Evolutionary conservation across 75 land plant genomes (phyloP), one percentile per base, ranked within the genome.

Genomic region (Pinus albicaulis): DNA sequence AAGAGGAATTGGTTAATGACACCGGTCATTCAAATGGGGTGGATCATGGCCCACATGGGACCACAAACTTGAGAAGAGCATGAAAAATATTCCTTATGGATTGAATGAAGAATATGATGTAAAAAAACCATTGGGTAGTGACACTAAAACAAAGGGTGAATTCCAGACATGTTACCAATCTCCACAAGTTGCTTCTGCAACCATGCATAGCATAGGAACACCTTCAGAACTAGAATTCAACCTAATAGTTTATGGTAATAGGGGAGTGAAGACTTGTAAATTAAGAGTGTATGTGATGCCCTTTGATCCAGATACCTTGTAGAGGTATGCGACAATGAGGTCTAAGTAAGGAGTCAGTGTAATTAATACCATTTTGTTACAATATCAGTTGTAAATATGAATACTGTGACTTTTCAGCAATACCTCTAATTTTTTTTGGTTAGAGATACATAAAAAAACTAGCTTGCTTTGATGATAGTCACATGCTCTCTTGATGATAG

Each of bases 11-110:
- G 59, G 78, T 77, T 6, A 85, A 87, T 76, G 65, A 90, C 23
- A 93, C 93, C 72, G 95, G 98, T 36, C 71, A 85, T 64, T 81
- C 92, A 28, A 91, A 95, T 81, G 90, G 91, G 3, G 12, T 71
- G 56, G 24, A 10, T n/a, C 73, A 71, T 52, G 4, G 26, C 56
- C 26, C 52, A 5, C 55, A 19, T 71, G 56, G 23, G 25, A 71
- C 53, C 57, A 77, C n/a, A n/a, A n/a, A n/a, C 89, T 90, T 7
- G 92, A 90, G 79, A 87, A 82, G 59, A 77, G 59, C 16, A 82
- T 90, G 79, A 90, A 87, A 72, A 60, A 71, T 6, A 80, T 89
- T 59, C 89, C 80, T 23, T 75, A 52, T 56, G 89, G 80, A 3
- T 62, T 55, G 10, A 58, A 55, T 23, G 83, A 76, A 26, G 74